A percentile compares a stretch with the other conserved stretches of the same genome.
Conservation (phyloP, 768 basidiomycete species). For the Mycena crocata region DNA sequence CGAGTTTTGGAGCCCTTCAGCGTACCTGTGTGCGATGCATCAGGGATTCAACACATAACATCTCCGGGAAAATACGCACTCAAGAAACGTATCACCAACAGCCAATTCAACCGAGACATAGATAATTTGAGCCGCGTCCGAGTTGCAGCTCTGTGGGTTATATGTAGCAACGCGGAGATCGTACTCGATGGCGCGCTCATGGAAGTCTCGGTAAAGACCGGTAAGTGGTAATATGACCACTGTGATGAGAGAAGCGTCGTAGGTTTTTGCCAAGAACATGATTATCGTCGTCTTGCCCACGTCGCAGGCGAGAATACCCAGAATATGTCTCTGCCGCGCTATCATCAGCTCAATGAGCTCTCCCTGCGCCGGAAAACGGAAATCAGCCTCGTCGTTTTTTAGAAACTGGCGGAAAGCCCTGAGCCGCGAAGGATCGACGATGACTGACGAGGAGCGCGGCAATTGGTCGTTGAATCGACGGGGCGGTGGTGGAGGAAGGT, state of each 20-base stretch:
- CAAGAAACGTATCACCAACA: neutral
- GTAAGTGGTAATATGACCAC: slow-evolving; percentile 6
- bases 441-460: neutral
- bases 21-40: neutral
- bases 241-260: neutral
- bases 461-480: neutral
- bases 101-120: slow-evolving; percentile 7
- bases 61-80: neutral
- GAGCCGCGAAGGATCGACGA: neutral
- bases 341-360: slow-evolving; percentile 5
- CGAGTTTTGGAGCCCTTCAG: neutral
- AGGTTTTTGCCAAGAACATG: neutral
- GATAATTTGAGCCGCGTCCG: neutral
- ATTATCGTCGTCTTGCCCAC: slow-evolving; percentile 9
- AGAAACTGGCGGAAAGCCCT: neutral
- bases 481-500: neutral
- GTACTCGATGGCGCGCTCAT: neutral
- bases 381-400: neutral
- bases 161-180: neutral
- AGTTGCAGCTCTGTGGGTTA: neutral
- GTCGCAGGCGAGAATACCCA: slow-evolving; percentile 7
- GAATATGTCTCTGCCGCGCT: neutral
- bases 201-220: slow-evolving; percentile 2
- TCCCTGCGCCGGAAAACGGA: neutral
- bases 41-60: neutral